A percentile compares a stretch with the other conserved stretches of the same genome.
Evolutionary conservation across 805 yeast species (phyloP).

Genomic region (Saccharomyces mikatae): DNA sequence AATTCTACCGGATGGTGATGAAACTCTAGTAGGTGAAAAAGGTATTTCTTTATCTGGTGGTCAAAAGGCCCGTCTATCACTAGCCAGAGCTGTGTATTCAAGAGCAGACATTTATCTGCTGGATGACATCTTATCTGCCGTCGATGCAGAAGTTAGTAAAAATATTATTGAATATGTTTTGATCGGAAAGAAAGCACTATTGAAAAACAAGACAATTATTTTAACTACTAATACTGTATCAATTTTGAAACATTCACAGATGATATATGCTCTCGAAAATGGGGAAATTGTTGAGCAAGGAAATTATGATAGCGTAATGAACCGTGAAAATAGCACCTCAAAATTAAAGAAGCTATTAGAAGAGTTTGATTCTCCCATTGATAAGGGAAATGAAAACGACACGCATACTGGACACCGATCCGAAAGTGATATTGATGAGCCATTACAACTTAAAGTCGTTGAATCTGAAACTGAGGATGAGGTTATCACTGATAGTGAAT

Average conservation of each 20-base stretch:
- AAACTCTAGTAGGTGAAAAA: slow-evolving; percentile 50
- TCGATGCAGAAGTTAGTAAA: slow-evolving; percentile 62
- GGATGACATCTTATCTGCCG: slow-evolving; percentile 65
- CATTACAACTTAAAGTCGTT: slow-evolving; percentile 9
- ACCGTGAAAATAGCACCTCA: slow-evolving; percentile 15
- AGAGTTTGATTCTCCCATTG: slow-evolving; percentile 25
- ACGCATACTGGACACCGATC: slow-evolving; percentile 6
- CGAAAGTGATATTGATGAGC: not conserved
- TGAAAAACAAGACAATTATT: slow-evolving; percentile 45
- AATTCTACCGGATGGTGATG: slow-evolving; percentile 45
- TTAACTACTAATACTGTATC: slow-evolving; percentile 52
- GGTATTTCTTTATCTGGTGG: slow-evolving; percentile 58
- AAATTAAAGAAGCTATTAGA: slow-evolving; percentile 27
- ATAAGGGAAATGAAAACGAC: slow-evolving; percentile 15
- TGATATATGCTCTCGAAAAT: slow-evolving; percentile 49
- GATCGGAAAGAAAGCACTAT: slow-evolving; percentile 36
- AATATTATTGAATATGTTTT: slow-evolving; percentile 45
- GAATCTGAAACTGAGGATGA: slow-evolving; percentile 2
- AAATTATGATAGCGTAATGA: slow-evolving; percentile 42
- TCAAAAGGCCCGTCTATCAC: slow-evolving; percentile 53
- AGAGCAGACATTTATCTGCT: slow-evolving; percentile 49
- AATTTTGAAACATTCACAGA: slow-evolving; percentile 49
- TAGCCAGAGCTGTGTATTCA: slow-evolving; percentile 64
- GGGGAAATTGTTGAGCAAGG: slow-evolving; percentile 54
- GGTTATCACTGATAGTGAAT: slow-evolving; percentile 3